These are phyloP conservation scores for Achaetomium macrosporum DNA, from an alignment of 2,329 filamentous ascomycete genomes.

Conservation along the genomic window DNA sequence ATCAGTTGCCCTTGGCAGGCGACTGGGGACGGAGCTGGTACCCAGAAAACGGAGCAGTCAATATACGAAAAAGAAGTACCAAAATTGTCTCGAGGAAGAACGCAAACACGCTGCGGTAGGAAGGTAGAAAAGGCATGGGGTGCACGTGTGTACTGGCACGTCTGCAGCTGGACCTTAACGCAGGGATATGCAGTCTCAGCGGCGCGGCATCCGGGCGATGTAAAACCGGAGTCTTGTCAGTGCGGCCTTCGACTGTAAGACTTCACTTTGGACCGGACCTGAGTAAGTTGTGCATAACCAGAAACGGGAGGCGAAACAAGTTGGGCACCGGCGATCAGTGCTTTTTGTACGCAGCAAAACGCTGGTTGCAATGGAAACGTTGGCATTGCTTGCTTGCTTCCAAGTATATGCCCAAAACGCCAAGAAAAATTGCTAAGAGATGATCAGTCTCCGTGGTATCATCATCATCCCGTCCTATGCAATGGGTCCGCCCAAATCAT, in stretches of 20 bases:
- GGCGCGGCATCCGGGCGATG: background rate
- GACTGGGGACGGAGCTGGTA: background rate
- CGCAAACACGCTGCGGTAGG: no score
- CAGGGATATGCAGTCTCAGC: background rate
- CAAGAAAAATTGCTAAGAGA: background rate
- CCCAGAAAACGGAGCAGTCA: background rate
- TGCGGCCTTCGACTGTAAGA: background rate
- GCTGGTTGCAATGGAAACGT: background rate
- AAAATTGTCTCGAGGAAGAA: no score
- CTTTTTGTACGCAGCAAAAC: no score
- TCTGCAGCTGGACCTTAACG: no score
- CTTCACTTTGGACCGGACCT: background rate
- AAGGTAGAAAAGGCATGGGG: background rate
- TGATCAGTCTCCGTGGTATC: conserved; percentile 6
- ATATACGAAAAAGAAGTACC: no score
- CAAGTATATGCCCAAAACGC: background rate
- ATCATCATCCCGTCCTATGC: background rate
- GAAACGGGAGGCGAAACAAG: conserved; percentile 2
- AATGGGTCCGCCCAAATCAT: background rate
- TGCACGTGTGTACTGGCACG: no score
- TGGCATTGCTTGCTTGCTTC: background rate
- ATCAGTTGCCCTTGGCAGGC: background rate
- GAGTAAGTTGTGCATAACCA: background rate
- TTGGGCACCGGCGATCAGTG: no score
- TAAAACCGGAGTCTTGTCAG: conserved; percentile 2